A percentile compares a stretch with the other conserved stretches of the same genome.
Conservation (phyloP, 441 rosid species). For the Metrosideros polymorpha region DNA sequence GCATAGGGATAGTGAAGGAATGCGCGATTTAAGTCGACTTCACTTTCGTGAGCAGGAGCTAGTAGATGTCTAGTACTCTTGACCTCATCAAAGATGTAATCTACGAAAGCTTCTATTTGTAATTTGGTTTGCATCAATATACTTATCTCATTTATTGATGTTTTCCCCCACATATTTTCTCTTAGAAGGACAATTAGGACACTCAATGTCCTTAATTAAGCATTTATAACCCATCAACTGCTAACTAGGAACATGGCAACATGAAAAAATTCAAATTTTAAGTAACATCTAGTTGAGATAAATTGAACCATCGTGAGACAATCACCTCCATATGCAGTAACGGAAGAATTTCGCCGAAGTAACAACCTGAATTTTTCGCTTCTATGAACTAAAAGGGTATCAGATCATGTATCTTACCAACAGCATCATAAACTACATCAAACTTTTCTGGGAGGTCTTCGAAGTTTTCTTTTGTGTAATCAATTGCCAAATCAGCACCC, state of each 20-base stretch:
- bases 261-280: background rate
- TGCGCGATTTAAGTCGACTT: background rate
- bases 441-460: conserved; percentile 76
- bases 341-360: background rate
- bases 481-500: conserved; percentile 83
- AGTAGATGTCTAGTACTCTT: background rate
- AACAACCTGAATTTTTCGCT: background rate
- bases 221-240: background rate
- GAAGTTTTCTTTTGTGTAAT: conserved; percentile 73
- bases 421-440: conserved; percentile 76
- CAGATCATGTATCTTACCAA: conserved; percentile 34
- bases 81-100: background rate
- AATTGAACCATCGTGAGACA: background rate
- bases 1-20: background rate
- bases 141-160: background rate
- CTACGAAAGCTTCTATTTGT: background rate
- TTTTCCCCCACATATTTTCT: background rate
- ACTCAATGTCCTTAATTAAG: background rate
- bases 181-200: background rate
- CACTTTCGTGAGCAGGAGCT: background rate
- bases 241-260: background rate
- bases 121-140: background rate
- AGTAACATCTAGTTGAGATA: background rate
- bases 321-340: background rate
- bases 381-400: background rate